Conservation (phyloP, 2,329 filamentous ascomycete species). For the Fusarium sacchari region DNA sequence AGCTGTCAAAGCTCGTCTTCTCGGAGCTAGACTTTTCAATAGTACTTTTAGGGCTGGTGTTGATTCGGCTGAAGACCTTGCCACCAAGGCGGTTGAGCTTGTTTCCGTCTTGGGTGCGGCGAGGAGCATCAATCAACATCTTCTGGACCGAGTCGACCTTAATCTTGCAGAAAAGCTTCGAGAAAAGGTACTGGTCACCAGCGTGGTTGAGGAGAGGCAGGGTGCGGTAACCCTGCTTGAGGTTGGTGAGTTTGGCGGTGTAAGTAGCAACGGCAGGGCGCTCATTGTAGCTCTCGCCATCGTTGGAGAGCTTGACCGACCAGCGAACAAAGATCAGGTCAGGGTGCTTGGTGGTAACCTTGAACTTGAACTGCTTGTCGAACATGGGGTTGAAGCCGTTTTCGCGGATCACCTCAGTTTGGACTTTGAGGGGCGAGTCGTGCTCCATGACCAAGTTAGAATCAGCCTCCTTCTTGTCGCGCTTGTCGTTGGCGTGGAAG, state of each 20-base stretch:
- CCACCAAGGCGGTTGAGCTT: conserved; percentile 67
- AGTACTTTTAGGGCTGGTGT: conserved; percentile 62
- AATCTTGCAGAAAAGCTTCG: conserved; percentile 91
- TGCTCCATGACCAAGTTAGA: conserved; percentile 59
- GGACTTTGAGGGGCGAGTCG: conserved; percentile 75
- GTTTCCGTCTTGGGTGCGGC: conserved; percentile 53
- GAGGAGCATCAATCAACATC: conserved; percentile 64
- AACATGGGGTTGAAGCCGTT: conserved; percentile 96
- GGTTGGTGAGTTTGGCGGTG: conserved; percentile 88
- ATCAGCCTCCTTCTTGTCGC: conserved; percentile 82
- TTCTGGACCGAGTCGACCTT: conserved; percentile 69
- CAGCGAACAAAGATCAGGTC: conserved; percentile 94
- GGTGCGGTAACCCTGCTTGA: conserved; percentile 93
- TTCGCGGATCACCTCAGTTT: conserved; percentile 82
- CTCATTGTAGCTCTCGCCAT: conserved; percentile 73
- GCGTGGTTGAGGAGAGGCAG: conserved; percentile 88
- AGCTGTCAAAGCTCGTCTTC: conserved; percentile 58
- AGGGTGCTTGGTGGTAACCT: conserved; percentile 91
- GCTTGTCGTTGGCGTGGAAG: conserved; percentile 92
- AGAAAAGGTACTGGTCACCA: conserved; percentile 94
- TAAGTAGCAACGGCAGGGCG: conserved; percentile 81
- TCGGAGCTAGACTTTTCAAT: conserved; percentile 63
- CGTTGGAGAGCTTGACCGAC: conserved; percentile 87
- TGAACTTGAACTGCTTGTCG: conserved; percentile 80
- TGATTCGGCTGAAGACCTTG: conserved; percentile 66